Conservation (phyloP, 371 early-diverging fungal genomes). For the Rozella allomycis region DNA sequence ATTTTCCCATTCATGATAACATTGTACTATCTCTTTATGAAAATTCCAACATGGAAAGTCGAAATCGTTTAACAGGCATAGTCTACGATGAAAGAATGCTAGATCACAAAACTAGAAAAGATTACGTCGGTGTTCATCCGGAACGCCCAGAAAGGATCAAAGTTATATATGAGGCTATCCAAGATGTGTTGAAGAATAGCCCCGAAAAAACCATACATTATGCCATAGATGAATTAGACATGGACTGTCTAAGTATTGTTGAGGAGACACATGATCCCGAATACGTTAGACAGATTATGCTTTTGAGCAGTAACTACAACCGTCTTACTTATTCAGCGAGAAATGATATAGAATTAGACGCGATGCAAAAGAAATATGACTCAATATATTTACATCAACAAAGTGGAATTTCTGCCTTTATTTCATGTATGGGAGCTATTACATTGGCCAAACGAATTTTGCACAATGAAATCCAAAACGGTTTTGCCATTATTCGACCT, state of each 20-base stretch:
- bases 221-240: conserved; percentile 14
- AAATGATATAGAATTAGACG: conserved; percentile 25
- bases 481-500: conserved; percentile 62
- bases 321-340: conserved; percentile 6
- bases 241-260: conserved; percentile 2
- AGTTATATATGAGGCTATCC: conserved; percentile 33
- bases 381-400: conserved; percentile 45
- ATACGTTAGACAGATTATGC: conserved; percentile 4
- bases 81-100: conserved; percentile 1
- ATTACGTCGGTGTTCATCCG: conserved; percentile 34
- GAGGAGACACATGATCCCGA: conserved; percentile 4
- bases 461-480: conserved; percentile 36
- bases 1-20: too few species aligned
- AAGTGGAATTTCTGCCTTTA: conserved; percentile 32
- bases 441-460: conserved; percentile 44
- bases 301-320: not conserved
- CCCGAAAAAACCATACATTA: conserved; percentile 11
- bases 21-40: too few species aligned
- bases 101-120: conserved; percentile 7
- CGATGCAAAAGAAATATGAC: conserved; percentile 21
- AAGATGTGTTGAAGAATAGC: conserved; percentile 24
- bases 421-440: conserved; percentile 51
- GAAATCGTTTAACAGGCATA: too few species aligned
- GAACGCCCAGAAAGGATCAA: conserved; percentile 48
- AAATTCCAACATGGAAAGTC: too few species aligned